These are phyloP conservation scores for Lentinus brumalis DNA, from an alignment of 768 basidiomycete genomes.

Conservation along the genomic window DNA sequence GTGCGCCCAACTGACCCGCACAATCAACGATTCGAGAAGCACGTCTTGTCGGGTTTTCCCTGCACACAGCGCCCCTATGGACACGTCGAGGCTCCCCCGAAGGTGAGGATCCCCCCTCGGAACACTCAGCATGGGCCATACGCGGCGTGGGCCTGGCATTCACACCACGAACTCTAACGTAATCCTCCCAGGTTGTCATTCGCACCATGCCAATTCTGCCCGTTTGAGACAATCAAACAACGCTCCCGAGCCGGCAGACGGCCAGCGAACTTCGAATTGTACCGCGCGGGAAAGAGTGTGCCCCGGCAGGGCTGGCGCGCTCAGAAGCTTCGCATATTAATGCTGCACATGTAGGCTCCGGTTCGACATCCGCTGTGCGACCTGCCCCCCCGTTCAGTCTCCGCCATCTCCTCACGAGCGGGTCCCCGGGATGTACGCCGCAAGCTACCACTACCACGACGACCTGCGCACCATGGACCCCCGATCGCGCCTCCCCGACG, in stretches of 20 bases:
- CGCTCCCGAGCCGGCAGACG: slow-evolving; percentile 10
- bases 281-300: slow-evolving; percentile 5
- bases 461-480: slow-evolving; percentile 9
- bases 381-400: slow-evolving; percentile 17
- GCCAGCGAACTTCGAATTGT: not conserved
- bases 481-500: slow-evolving; percentile 11
- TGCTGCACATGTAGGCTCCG: slow-evolving; percentile 2
- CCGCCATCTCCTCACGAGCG: slow-evolving; percentile 18
- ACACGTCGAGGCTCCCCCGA: not conserved
- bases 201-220: not conserved
- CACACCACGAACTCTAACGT: slow-evolving; percentile 2
- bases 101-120: not conserved
- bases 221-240: not conserved
- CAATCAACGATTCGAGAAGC: slow-evolving; percentile 12
- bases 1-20: slow-evolving; percentile 6
- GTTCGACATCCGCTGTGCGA: slow-evolving; percentile 18
- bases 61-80: not conserved
- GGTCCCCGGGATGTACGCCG: slow-evolving; percentile 18
- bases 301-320: slow-evolving; percentile 14
- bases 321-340: slow-evolving; percentile 15
- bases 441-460: slow-evolving; percentile 12
- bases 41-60: not conserved
- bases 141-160: not conserved
- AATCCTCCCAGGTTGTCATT: not conserved
- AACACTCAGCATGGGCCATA: not conserved